Conservation (phyloP, 768 basidiomycete genomes). For the Paxillus involutus region DNA sequence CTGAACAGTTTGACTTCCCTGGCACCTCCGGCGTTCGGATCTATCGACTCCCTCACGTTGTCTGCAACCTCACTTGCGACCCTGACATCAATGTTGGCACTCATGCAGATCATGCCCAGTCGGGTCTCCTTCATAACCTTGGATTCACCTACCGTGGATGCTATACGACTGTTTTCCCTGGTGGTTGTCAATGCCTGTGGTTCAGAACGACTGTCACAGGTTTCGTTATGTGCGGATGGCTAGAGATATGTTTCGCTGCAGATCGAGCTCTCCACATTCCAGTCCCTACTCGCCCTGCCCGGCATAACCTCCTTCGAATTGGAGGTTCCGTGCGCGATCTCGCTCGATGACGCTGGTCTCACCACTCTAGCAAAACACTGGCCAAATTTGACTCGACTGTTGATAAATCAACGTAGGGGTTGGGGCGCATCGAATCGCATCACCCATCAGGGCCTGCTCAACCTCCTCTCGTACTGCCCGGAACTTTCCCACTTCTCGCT, state of each 20-base stretch:
- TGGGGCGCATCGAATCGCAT: slow-evolving; percentile 19
- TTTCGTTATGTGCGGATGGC: slow-evolving; percentile 13
- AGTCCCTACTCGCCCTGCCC: slow-evolving; percentile 15
- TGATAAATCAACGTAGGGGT: slow-evolving; percentile 16
- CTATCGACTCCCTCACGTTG: slow-evolving; percentile 10
- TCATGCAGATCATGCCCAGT: slow-evolving; percentile 15
- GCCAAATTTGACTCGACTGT: slow-evolving; percentile 13
- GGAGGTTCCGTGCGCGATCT: slow-evolving; percentile 18
- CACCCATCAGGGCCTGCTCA: slow-evolving; percentile 21
- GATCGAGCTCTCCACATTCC: slow-evolving; percentile 15
- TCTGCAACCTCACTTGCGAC: slow-evolving; percentile 7
- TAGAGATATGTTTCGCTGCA: not conserved
- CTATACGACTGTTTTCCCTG: slow-evolving; percentile 21
- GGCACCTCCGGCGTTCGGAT: slow-evolving; percentile 15
- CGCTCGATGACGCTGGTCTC: slow-evolving; percentile 21
- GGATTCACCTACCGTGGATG: slow-evolving; percentile 11
- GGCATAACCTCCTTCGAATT: slow-evolving; percentile 12
- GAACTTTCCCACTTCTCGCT: slow-evolving; percentile 13
- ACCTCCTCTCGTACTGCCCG: slow-evolving; percentile 15
- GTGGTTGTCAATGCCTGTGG: slow-evolving; percentile 13
- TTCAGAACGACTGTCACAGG: slow-evolving; percentile 1
- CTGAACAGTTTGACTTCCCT: slow-evolving; percentile 13
- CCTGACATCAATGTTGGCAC: slow-evolving; percentile 21
- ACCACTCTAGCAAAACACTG: slow-evolving; percentile 18
- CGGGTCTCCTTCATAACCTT: slow-evolving; percentile 15